phyloP scores from a whole-genome alignment of 1,139 yeast genomes.

The Lipomyces yarrowii region DNA sequence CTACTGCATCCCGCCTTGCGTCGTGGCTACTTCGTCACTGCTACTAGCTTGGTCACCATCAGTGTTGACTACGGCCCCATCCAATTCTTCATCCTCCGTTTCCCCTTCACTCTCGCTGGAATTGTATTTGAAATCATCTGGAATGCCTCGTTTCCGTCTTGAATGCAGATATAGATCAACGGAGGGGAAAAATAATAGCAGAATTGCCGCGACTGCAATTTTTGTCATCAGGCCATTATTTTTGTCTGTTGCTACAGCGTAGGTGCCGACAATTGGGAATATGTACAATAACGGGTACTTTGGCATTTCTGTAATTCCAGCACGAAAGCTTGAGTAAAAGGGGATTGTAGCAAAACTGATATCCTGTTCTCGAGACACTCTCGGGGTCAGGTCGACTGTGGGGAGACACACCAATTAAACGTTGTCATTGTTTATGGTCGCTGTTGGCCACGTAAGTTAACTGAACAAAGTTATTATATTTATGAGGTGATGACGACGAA shows the following conservation, averaged over 20 bases:
- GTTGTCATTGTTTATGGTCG: too few relatives aligned
- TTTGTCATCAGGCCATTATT: conserved; percentile 11
- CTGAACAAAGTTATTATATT: too few relatives aligned
- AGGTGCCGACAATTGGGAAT: conserved; percentile 11
- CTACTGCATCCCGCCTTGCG: neutral
- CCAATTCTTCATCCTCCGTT: conserved; percentile 1
- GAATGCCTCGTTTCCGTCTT: conserved; percentile 19
- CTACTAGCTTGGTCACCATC: neutral
- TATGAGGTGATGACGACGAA: too few relatives aligned
- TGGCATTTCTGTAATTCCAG: neutral
- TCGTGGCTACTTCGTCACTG: neutral
- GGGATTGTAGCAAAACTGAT: too few relatives aligned
- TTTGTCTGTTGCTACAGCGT: conserved; percentile 14
- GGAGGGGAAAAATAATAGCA: conserved; percentile 17
- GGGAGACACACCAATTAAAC: too few relatives aligned
- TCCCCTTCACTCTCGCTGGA: conserved; percentile 17
- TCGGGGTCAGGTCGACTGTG: too few relatives aligned
- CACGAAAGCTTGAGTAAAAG: too few relatives aligned
- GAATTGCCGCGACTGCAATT: conserved; percentile 10
- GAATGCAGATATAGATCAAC: conserved; percentile 20
- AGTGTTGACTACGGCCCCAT: neutral
- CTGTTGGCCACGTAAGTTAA: too few relatives aligned
- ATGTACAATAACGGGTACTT: conserved; percentile 18
- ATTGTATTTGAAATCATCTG: conserved; percentile 15
- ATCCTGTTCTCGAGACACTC: too few relatives aligned